A percentile compares a stretch with the other conserved stretches of the same genome.
These are phyloP conservation scores for Pythium monospermum DNA, from an alignment of 352 stramenopile species.

Conservation along the genomic window DNA sequence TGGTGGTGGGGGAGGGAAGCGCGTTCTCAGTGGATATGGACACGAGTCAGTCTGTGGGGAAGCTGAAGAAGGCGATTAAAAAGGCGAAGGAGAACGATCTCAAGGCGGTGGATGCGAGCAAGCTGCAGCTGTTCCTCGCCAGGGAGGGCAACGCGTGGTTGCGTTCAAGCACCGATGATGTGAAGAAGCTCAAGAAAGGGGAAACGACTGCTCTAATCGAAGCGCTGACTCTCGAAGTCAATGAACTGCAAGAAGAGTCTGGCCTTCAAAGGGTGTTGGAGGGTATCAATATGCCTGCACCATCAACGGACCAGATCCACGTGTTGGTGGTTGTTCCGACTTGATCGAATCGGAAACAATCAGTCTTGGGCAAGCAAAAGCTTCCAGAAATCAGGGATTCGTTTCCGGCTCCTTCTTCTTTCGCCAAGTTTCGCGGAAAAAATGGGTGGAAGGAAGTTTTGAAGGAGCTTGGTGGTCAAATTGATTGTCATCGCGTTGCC, in stretches of 20 bases:
- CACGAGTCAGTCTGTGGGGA: too few species aligned
- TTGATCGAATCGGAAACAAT: background rate
- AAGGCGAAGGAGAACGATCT: too few species aligned
- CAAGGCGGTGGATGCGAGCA: too few species aligned
- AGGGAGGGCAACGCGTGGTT: slow-evolving; percentile 6
- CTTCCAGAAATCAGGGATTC: background rate
- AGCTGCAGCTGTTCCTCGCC: too few species aligned
- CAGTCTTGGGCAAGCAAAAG: background rate
- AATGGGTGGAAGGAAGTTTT: too few species aligned
- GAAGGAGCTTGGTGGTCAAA: too few species aligned
- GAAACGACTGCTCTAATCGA: slow-evolving; percentile 9
- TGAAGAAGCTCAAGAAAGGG: slow-evolving; percentile 16
- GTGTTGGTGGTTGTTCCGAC: slow-evolving; percentile 9
- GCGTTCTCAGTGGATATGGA: too few species aligned
- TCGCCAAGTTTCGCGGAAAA: too few species aligned
- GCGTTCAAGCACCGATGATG: slow-evolving; percentile 4
- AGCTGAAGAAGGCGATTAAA: too few species aligned
- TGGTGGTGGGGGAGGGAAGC: too few species aligned
- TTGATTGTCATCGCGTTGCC: too few species aligned
- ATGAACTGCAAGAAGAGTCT: slow-evolving; percentile 10
- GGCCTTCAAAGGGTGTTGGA: slow-evolving; percentile 4
- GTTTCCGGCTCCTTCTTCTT: background rate
- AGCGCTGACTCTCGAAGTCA: slow-evolving; percentile 9
- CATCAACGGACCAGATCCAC: slow-evolving; percentile 3
- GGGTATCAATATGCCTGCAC: too few species aligned